Percentiles rank a stretch among this genome's conserved stretches.
Evolutionary conservation across 805 yeast species (phyloP).

Genomic region (Myxozyma neglecta): DNA sequence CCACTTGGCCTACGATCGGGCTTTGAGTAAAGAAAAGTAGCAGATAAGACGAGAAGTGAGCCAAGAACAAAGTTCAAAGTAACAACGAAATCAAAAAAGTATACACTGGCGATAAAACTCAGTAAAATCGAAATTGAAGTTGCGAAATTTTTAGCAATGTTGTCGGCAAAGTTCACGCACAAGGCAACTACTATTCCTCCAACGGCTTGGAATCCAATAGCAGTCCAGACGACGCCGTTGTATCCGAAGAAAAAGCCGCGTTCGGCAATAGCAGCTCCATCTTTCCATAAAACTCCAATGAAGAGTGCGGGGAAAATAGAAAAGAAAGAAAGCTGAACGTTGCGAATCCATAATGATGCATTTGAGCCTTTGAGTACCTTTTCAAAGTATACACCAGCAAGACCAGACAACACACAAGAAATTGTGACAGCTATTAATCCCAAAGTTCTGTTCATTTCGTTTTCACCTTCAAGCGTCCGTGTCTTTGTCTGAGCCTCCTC

Average conservation of each 20-base stretch:
- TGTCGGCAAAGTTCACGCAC: constrained; percentile 47
- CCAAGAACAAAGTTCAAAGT: constrained; percentile 42
- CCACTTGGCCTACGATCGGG: constrained; percentile 22
- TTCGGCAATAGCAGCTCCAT: constrained; percentile 40
- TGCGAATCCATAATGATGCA: constrained; percentile 44
- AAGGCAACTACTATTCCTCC: constrained; percentile 47
- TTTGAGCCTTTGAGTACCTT: constrained; percentile 44
- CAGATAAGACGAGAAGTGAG: constrained; percentile 40
- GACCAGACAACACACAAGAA: constrained; percentile 44
- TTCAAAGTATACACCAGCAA: constrained; percentile 49
- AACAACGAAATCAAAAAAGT: constrained; percentile 41
- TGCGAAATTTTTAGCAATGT: constrained; percentile 47
- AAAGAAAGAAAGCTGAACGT: constrained; percentile 44
- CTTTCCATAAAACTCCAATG: constrained; percentile 42
- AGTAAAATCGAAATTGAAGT: constrained; percentile 44
- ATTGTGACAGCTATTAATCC: constrained; percentile 43
- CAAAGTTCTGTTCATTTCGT: constrained; percentile 35
- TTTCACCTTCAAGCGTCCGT: constrained; percentile 19
- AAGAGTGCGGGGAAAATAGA: constrained; percentile 45
- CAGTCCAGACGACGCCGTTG: constrained; percentile 43
- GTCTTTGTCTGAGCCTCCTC: constrained; percentile 17
- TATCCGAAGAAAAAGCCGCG: constrained; percentile 46
- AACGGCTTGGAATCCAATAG: constrained; percentile 44
- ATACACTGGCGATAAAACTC: constrained; percentile 43
- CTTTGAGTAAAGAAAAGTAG: constrained; percentile 43